Base-by-base conservation (phyloP, 179 eudicot genomes). In the Beta lomatogona region DNA sequence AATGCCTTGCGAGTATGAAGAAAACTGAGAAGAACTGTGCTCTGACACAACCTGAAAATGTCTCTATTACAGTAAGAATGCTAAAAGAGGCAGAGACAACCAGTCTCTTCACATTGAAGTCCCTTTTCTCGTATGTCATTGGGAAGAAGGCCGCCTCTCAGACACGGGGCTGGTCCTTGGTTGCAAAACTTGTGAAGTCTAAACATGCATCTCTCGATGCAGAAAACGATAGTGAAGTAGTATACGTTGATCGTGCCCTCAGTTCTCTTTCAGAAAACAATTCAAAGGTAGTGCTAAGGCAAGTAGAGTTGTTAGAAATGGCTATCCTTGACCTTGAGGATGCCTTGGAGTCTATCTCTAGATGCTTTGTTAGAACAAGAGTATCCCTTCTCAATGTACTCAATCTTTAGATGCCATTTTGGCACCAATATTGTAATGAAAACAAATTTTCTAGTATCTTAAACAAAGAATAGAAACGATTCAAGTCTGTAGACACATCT, bases 311-410 rank as follows among this genome's bases (percentile, higher is more conserved):
- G 0, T 57, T 86, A 31, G 86, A 80, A 74, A 76, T 67, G 66
- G 19, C 19, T 36, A 73, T 83, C 79, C 76, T 55, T 31, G 72
- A 71, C 13, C 70, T 86, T 44, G 80, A 79, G 58, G 79, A 83
- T 72, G 67, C 71, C 70, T 41, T 83, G 58, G 86, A 70, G 52
- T 83, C 79, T 55, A 57, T 82, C 59, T 82, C 82, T 36, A 80
- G 82, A 68, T 77, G 79, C 58, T 75, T 83, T 25, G 81, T 86
- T 14, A 83, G 61, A 52, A 83, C 86, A 50, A 83, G 88, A 58
- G 85, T 83, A 36, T 80, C 81, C 66, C 88, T 80, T 66, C 78
- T 71, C 13, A 71, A 71, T 71, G 31, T 71, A 46, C 50, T 45
- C 55, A 71, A 70, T 48, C 36, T 10, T 46, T 70, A 44, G 25